These are phyloP conservation scores for Phoma sp. DNA, from an alignment of 2,329 filamentous ascomycete genomes.

Conservation along the genomic window DNA sequence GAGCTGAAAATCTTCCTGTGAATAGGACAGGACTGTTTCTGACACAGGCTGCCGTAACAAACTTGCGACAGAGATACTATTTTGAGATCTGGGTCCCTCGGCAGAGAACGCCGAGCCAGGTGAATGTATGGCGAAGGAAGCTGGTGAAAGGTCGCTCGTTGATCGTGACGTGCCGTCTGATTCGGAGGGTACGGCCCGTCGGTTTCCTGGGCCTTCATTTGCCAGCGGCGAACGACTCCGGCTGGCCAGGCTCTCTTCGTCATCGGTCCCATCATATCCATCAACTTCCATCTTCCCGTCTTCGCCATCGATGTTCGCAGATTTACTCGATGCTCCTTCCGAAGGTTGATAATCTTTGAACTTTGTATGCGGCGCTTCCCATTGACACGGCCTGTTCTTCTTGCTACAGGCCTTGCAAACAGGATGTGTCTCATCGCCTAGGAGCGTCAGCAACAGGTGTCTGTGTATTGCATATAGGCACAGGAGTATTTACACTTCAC, in stretches of 20 bases:
- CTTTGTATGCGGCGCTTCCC: slow-evolving; percentile 35
- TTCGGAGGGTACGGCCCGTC: slow-evolving; percentile 13
- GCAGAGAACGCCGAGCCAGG: slow-evolving; percentile 17
- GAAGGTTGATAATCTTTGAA: slow-evolving; percentile 37
- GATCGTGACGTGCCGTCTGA: slow-evolving; percentile 19
- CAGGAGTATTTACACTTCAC: slow-evolving; percentile 35
- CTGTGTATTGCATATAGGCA: neutral
- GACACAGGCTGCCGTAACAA: slow-evolving; percentile 14
- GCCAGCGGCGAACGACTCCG: slow-evolving; percentile 26
- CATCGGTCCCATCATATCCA: slow-evolving; percentile 18
- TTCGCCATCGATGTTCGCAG: slow-evolving; percentile 14
- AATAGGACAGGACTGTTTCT: slow-evolving; percentile 11
- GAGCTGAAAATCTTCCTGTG: slow-evolving; percentile 18
- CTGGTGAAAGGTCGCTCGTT: slow-evolving; percentile 19
- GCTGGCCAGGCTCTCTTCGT: slow-evolving; percentile 19
- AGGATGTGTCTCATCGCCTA: slow-evolving; percentile 39
- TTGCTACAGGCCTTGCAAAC: slow-evolving; percentile 41
- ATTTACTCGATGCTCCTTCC: slow-evolving; percentile 23
- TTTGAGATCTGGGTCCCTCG: neutral
- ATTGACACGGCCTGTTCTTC: slow-evolving; percentile 40
- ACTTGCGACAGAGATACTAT: slow-evolving; percentile 19
- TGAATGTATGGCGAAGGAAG: slow-evolving; percentile 18
- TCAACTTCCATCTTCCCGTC: slow-evolving; percentile 23
- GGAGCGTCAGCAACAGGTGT: neutral
- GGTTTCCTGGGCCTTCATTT: neutral